A percentile compares a stretch with the other conserved stretches of the same genome.
These are phyloP conservation scores for Amanita phalloides DNA, from an alignment of 768 basidiomycete species.

Conservation along the genomic window DNA sequence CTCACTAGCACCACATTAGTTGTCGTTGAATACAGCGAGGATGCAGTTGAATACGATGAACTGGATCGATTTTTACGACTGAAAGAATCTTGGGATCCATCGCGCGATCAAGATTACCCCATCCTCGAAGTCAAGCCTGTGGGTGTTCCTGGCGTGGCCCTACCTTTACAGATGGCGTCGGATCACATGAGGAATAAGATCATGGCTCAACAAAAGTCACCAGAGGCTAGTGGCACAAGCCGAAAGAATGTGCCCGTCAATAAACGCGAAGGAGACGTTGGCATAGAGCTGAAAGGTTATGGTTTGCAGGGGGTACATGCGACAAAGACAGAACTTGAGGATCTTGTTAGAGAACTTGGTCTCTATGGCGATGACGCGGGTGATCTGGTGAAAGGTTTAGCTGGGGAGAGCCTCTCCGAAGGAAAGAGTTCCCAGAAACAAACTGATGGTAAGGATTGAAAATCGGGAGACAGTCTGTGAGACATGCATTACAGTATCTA, in stretches of 20 bases:
- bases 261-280: slow-evolving; percentile 46
- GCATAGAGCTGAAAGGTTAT: slow-evolving; percentile 57
- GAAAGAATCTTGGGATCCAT: slow-evolving; percentile 56
- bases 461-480: background rate
- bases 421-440: background rate
- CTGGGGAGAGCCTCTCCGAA: slow-evolving; percentile 17
- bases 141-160: slow-evolving; percentile 71
- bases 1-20: slow-evolving; percentile 2
- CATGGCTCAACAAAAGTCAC: slow-evolving; percentile 27
- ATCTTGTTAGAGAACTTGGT: slow-evolving; percentile 66
- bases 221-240: slow-evolving; percentile 33
- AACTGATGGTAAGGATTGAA: background rate
- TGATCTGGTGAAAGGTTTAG: slow-evolving; percentile 60
- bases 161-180: slow-evolving; percentile 75
- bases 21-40: slow-evolving; percentile 41
- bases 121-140: slow-evolving; percentile 48
- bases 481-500: background rate
- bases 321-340: slow-evolving; percentile 62
- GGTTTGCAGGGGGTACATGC: slow-evolving; percentile 71
- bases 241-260: slow-evolving; percentile 35
- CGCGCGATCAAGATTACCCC: slow-evolving; percentile 49
- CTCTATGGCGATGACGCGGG: slow-evolving; percentile 69
- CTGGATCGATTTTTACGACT: slow-evolving; percentile 62
- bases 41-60: slow-evolving; percentile 72
- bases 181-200: slow-evolving; percentile 53